phyloP scores from a whole-genome alignment of 345 rosid genomes.

The Salix purpurea region DNA sequence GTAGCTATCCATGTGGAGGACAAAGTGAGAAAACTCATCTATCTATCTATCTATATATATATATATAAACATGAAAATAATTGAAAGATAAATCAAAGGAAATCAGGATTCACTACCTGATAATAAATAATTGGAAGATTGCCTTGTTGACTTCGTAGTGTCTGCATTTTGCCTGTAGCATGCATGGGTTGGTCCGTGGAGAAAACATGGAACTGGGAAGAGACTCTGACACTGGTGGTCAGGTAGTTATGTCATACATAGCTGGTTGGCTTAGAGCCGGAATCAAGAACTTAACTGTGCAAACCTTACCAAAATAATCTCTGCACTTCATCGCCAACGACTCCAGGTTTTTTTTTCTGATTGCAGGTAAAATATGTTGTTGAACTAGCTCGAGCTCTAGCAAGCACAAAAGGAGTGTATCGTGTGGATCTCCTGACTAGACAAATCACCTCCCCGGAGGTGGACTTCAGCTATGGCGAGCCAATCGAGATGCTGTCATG shows the following conservation, averaged over 20 bases:
- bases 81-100: background rate
- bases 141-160: background rate
- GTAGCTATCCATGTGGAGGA: background rate
- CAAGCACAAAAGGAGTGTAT: constrained; percentile 48
- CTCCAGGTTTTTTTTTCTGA: background rate
- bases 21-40: background rate
- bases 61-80: background rate
- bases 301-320: background rate
- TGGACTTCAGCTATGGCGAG: constrained; percentile 64
- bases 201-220: constrained; percentile 82
- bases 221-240: constrained; percentile 80
- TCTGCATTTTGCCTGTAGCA: constrained; percentile 24
- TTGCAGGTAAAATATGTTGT: constrained; percentile 67
- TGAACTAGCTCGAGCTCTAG: constrained; percentile 66
- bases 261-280: background rate
- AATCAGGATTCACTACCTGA: too few relatives aligned
- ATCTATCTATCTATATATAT: too few relatives aligned
- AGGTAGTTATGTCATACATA: constrained; percentile 26
- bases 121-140: background rate
- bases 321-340: background rate
- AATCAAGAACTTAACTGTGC: background rate
- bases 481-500: constrained; percentile 78
- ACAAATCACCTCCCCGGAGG: constrained; percentile 60
- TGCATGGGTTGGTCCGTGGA: constrained; percentile 69
- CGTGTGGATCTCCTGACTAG: constrained; percentile 67